Percentiles rank a stretch among this genome's conserved stretches.
Evolutionary conservation across 2,329 filamentous ascomycete genomes (phyloP).

Genomic region (Microascus cirrosus): DNA sequence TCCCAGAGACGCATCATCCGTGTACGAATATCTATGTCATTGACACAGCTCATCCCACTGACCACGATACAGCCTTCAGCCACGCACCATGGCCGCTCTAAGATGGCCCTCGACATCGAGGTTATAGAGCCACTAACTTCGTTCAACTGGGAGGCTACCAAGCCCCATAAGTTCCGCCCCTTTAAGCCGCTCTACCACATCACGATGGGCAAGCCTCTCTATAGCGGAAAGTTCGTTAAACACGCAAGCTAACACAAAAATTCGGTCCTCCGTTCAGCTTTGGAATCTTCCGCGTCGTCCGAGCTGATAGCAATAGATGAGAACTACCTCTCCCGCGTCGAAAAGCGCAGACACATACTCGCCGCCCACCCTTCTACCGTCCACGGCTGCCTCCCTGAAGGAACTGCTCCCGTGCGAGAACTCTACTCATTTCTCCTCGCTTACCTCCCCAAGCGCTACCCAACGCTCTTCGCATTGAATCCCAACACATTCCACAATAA

Average conservation of each 20-base stretch:
- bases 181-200: conserved; percentile 43
- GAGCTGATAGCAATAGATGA: conserved; percentile 41
- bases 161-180: conserved; percentile 28
- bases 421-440: no score
- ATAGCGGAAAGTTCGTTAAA: not conserved
- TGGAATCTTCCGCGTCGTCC: conserved; percentile 29
- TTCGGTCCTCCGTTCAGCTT: conserved; percentile 17
- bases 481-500: no score
- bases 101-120: no score
- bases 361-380: no score
- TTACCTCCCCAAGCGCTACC: no score
- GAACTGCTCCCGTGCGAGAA: no score
- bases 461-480: no score
- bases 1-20: not conserved
- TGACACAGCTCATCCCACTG: not conserved
- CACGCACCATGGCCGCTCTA: not conserved
- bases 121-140: not conserved
- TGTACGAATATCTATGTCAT: not conserved
- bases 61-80: not conserved
- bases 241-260: not conserved
- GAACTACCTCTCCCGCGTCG: conserved; percentile 34
- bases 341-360: conserved; percentile 22
- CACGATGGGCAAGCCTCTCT: conserved; percentile 34
- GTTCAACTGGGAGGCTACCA: conserved; percentile 27
- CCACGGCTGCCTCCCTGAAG: no score